A percentile compares a stretch with the other conserved stretches of the same genome.
phyloP scores from a whole-genome alignment of 768 basidiomycete species.

The Lanmaoa rubissima region DNA sequence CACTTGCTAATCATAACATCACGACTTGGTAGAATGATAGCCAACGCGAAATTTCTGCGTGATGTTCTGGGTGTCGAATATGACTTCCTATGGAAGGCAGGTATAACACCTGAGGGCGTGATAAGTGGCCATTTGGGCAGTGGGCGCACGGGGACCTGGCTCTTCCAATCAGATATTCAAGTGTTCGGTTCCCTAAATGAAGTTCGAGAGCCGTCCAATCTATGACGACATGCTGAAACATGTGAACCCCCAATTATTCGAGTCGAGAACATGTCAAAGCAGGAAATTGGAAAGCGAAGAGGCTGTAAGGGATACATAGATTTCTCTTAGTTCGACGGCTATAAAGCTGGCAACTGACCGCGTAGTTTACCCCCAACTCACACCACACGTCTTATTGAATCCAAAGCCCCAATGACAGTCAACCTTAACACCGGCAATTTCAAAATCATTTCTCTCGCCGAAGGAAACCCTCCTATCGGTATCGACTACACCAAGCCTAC shows the following conservation, averaged over 20 bases:
- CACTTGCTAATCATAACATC: neutral
- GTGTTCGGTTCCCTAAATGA: neutral
- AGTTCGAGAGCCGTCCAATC: no score
- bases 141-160: neutral
- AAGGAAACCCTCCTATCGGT: neutral
- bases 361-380: neutral
- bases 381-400: neutral
- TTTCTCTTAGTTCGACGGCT: neutral
- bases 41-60: neutral
- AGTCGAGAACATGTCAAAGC: no score
- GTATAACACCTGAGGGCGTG: neutral
- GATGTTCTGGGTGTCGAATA: neutral
- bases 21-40: neutral
- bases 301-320: neutral
- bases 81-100: neutral
- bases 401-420: neutral
- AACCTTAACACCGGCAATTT: neutral
- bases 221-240: no score
- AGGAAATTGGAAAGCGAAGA: no score
- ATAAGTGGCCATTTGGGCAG: neutral
- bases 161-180: neutral
- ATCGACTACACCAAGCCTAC: neutral
- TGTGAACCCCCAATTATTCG: no score
- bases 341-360: neutral
- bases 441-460: neutral